A percentile compares a stretch with the other conserved stretches of the same genome.
Evolutionary conservation across 2,329 filamentous ascomycete species (phyloP).

Genomic region (Beauveria varroae): DNA sequence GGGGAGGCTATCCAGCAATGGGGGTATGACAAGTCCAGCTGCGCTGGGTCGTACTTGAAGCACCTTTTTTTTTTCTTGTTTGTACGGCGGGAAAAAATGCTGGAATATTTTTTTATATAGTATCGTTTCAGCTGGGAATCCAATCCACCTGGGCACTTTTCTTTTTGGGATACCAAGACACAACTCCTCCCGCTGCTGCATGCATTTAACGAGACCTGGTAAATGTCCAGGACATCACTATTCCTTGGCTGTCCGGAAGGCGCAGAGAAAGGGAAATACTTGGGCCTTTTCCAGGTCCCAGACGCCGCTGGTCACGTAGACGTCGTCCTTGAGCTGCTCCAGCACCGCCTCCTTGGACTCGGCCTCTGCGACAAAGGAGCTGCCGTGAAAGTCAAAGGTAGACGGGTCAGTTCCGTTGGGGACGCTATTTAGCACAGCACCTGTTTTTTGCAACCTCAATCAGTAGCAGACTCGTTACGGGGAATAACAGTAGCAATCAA

Average conservation of each 20-base stretch:
- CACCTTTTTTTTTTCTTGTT: constrained; percentile 2
- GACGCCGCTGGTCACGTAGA: constrained; percentile 64
- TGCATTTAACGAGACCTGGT: neutral
- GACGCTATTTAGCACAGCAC: constrained; percentile 59
- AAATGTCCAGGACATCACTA: neutral
- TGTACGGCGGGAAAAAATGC: neutral
- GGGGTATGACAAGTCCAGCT: neutral
- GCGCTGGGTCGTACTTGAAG: neutral
- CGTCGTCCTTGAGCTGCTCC: constrained; percentile 59
- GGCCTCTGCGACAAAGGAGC: constrained; percentile 60
- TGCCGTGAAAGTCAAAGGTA: constrained; percentile 65
- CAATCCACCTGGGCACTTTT: neutral
- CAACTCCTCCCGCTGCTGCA: neutral
- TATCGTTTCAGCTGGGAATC: neutral
- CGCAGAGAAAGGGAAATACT: constrained; percentile 42
- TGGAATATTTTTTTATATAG: neutral
- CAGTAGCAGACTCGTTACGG: neutral
- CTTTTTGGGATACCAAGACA: neutral
- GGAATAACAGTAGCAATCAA: neutral
- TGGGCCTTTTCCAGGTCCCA: constrained; percentile 69
- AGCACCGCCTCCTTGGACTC: constrained; percentile 62
- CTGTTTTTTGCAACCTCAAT: constrained; percentile 28
- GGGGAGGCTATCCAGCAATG: constrained; percentile 5
- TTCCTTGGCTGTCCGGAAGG: constrained; percentile 28
- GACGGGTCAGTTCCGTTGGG: constrained; percentile 52